Conservation (phyloP, 2,329 filamentous ascomycete genomes). For the Fonsecaea monophora region DNA sequence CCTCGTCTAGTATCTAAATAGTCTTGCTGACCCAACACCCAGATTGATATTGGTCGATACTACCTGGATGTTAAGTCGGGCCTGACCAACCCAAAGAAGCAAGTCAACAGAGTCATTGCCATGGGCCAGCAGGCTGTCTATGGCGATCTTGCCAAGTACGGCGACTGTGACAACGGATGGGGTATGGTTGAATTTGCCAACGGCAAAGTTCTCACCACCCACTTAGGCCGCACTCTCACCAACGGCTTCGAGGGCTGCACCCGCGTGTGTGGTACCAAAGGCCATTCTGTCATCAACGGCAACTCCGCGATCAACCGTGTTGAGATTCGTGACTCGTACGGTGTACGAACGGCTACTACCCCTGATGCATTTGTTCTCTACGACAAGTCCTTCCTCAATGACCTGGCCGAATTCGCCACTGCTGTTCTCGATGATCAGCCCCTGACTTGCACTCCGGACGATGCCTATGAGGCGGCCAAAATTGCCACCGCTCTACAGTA, state of each 20-base stretch:
- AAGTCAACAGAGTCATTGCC: slow-evolving; percentile 43
- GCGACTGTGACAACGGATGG: slow-evolving; percentile 41
- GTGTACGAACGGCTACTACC: slow-evolving; percentile 26
- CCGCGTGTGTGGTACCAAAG: slow-evolving; percentile 48
- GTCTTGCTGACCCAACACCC: slow-evolving; percentile 1
- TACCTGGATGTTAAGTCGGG: slow-evolving; percentile 39
- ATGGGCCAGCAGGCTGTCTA: slow-evolving; percentile 44
- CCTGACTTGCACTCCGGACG: slow-evolving; percentile 23
- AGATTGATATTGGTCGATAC: slow-evolving; percentile 40
- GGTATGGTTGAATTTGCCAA: slow-evolving; percentile 49
- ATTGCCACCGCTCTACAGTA: slow-evolving; percentile 25
- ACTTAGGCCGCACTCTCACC: slow-evolving; percentile 47
- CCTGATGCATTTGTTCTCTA: slow-evolving; percentile 26
- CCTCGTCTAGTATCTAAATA: too few species aligned
- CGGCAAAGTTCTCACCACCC: slow-evolving; percentile 47
- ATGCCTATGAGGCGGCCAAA: slow-evolving; percentile 26
- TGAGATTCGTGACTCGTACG: slow-evolving; percentile 22
- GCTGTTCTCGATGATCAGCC: slow-evolving; percentile 22
- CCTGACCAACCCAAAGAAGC: slow-evolving; percentile 43
- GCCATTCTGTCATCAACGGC: slow-evolving; percentile 35
- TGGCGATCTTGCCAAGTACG: slow-evolving; percentile 41
- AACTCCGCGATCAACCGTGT: slow-evolving; percentile 25
- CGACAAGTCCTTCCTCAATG: slow-evolving; percentile 28
- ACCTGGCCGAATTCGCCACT: slow-evolving; percentile 26
- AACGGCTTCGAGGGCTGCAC: slow-evolving; percentile 48